Base-by-base conservation (phyloP, 768 basidiomycete species). In the Boletus barrowsii region DNA sequence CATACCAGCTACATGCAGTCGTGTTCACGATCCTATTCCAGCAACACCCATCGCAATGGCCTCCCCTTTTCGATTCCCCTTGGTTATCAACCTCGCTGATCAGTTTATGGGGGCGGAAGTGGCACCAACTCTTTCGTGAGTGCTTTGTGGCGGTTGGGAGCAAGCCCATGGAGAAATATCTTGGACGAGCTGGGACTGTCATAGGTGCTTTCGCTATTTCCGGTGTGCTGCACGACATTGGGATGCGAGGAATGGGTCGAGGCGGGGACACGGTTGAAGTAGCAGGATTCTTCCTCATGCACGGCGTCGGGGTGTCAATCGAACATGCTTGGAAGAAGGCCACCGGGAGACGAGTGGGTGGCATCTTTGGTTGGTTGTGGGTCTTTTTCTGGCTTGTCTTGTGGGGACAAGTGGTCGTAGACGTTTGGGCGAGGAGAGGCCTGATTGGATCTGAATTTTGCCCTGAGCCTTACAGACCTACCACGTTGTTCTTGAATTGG, bases 51-150 rank as follows among this genome's bases (percentile, higher is more conserved):
- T 71, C 69, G 0, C 74, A 81, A 47, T 88, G 85, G 84, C 87
- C 87, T 0, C 86, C 84, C 2, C 54, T 83, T 22, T 86, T 87
- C 65, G 71, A 80, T 50, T 47, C 69, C 7, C 87, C 87, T 4
- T 88, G 80, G 79, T 40, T 64, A 10, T 65, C 82, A 0, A 81
- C 80, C 4, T 87, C 84, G 5, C 68, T 89, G n/a, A 66, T 72
- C 36, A 77, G 83, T 22, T 81, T 85, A 53, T 89, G 87, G 88
- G 73, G 77, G 4, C 65, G 56, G 51, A 70, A 78, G n/a, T 89
- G 88, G 87, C 87, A 89, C 59, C 86, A 87, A 60, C 55, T 82
- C 6, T 84, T 87, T 62, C 77, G 86, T 10, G 77, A 83, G 42
- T 61, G 67, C 36, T 87, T 88, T 60, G 67, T 85, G 40, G 67